A percentile compares a stretch with the other conserved stretches of the same genome.
Conservation (phyloP, 73 alveolate species). For the Paramecium sexaurelia region DNA sequence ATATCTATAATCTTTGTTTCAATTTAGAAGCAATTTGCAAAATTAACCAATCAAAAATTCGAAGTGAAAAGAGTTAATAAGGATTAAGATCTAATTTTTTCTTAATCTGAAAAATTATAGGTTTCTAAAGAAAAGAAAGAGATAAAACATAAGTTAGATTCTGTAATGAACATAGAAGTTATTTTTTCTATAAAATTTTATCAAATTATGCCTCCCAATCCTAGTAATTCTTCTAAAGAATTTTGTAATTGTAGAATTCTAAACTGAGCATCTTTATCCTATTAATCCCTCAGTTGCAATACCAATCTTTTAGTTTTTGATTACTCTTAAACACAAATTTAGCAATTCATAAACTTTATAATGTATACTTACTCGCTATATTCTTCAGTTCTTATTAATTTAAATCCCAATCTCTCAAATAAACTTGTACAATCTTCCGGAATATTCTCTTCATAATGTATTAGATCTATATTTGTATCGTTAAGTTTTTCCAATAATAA, state of each 20-base stretch:
- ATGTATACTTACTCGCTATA: background rate
- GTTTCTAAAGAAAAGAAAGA: background rate
- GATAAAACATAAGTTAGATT: background rate
- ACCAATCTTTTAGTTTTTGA: background rate
- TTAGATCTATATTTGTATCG: background rate
- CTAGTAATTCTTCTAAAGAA: background rate
- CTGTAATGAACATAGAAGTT: background rate
- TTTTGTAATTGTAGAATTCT: background rate
- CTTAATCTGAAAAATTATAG: background rate
- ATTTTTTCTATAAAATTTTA: background rate
- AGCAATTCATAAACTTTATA: background rate
- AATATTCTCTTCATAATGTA: background rate
- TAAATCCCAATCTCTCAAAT: background rate
- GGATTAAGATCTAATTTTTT: background rate
- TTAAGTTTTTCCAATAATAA: background rate
- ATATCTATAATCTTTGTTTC: too few species aligned
- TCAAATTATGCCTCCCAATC: background rate
- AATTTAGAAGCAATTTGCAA: too few species aligned
- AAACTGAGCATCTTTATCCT: background rate
- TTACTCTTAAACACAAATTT: background rate
- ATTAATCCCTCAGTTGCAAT: background rate
- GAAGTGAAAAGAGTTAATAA: too few species aligned
- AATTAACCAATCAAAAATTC: too few species aligned
- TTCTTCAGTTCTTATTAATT: background rate
- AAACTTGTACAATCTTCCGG: slow-evolving; percentile 4